phyloP scores from a whole-genome alignment of 495 filamentous ascomycete species.

The Talaromyces ruber region DNA sequence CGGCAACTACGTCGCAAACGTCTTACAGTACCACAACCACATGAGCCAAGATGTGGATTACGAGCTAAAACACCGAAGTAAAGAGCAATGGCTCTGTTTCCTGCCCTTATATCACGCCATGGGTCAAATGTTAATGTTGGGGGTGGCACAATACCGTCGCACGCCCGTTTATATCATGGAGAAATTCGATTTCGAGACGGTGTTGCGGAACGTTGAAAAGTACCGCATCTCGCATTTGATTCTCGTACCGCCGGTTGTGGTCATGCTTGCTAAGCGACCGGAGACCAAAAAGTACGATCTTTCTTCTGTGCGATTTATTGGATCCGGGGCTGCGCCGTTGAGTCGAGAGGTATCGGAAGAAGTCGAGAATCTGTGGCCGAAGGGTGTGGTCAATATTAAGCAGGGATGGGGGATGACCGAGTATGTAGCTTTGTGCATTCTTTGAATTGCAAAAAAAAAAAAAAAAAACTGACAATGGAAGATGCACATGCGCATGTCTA shows the following conservation, averaged over 20 bases:
- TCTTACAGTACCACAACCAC: slow-evolving; percentile 26
- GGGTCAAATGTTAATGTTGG: slow-evolving; percentile 24
- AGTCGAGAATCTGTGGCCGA: slow-evolving; percentile 44
- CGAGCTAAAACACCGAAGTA: slow-evolving; percentile 14
- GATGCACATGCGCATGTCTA: slow-evolving; percentile 54
- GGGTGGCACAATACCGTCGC: slow-evolving; percentile 19
- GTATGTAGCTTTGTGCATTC: not conserved
- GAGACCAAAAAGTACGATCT: slow-evolving; percentile 34
- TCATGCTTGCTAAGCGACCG: slow-evolving; percentile 37
- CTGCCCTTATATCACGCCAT: slow-evolving; percentile 39
- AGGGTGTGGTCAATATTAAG: slow-evolving; percentile 35
- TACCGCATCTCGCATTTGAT: slow-evolving; percentile 36
- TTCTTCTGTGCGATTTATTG: slow-evolving; percentile 22
- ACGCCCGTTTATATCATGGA: slow-evolving; percentile 37
- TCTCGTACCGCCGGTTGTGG: slow-evolving; percentile 39
- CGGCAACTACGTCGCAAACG: slow-evolving; percentile 33
- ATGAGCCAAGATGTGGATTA: slow-evolving; percentile 18
- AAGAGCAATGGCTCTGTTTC: slow-evolving; percentile 29
- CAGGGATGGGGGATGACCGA: slow-evolving; percentile 46
- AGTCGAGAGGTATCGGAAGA: slow-evolving; percentile 32
- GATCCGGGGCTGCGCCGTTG: slow-evolving; percentile 21
- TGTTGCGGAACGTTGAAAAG: slow-evolving; percentile 29
- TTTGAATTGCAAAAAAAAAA: no score
- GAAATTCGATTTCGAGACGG: slow-evolving; percentile 34
- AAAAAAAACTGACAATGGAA: slow-evolving; percentile 15